These are phyloP conservation scores for Colletotrichum sp. DNA, from an alignment of 2,329 filamentous ascomycete genomes.

Conservation along the genomic window DNA sequence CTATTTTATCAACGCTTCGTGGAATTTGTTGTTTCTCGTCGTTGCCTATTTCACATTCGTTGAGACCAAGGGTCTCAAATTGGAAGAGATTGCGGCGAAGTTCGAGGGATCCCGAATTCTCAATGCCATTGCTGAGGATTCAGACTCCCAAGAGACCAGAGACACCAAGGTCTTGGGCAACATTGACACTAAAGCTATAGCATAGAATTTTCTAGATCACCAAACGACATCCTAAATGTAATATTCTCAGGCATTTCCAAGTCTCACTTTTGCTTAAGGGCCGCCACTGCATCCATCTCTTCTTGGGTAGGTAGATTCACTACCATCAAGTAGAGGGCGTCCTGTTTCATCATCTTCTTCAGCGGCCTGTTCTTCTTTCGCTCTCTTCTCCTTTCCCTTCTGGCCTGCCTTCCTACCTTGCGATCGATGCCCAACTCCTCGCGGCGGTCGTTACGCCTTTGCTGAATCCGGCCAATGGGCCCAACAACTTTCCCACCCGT, in stretches of 20 bases:
- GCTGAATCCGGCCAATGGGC: not conserved
- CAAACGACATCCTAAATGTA: not conserved
- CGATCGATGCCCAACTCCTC: not conserved
- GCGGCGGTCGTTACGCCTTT: not conserved
- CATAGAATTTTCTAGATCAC: not conserved
- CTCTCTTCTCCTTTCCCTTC: not conserved
- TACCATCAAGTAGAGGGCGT: not conserved
- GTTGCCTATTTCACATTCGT: constrained; percentile 30
- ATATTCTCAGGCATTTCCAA: not conserved
- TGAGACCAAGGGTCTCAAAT: constrained; percentile 31
- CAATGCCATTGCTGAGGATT: not conserved
- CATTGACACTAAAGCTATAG: not conserved
- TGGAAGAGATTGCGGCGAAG: constrained; percentile 31
- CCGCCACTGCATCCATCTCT: not conserved
- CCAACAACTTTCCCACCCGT: not conserved
- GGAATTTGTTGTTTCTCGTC: constrained; percentile 29
- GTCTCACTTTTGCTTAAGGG: not conserved
- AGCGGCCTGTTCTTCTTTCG: not conserved
- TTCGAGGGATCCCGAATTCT: constrained; percentile 25
- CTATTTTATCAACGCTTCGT: constrained; percentile 33
- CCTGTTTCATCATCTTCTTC: not conserved
- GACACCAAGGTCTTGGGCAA: not conserved
- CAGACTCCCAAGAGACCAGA: not conserved
- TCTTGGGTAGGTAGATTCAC: not conserved
- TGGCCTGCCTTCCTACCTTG: not conserved